phyloP scores from a whole-genome alignment of 768 basidiomycete genomes.

The Suillus brevipes region DNA sequence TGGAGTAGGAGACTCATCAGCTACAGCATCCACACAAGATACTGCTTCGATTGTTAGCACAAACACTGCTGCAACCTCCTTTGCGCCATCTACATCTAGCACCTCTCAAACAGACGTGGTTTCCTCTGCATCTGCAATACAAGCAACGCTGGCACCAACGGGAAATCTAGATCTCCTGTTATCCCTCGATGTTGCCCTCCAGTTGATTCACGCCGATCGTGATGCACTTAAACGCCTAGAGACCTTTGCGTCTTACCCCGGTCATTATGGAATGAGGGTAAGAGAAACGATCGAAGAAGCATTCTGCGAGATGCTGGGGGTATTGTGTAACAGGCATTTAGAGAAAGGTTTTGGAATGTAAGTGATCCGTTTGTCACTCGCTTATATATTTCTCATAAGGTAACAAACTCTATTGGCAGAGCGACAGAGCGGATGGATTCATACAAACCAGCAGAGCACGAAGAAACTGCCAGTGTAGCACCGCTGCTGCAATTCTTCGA shows the following conservation, averaged over 20 bases:
- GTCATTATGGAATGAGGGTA: constrained; percentile 83
- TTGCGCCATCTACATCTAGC: background rate
- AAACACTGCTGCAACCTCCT: constrained; percentile 4
- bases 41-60: constrained; percentile 5
- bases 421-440: constrained; percentile 86
- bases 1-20: constrained; percentile 20
- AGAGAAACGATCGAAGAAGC: constrained; percentile 92
- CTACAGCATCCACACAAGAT: background rate
- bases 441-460: constrained; percentile 89
- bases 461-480: constrained; percentile 79
- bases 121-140: background rate
- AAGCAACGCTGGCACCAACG: constrained; percentile 11
- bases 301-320: constrained; percentile 81
- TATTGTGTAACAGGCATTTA: constrained; percentile 78
- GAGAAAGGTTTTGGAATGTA: constrained; percentile 75
- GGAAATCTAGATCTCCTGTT: constrained; percentile 79
- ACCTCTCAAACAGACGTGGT: background rate
- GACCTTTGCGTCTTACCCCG: constrained; percentile 85
- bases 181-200: constrained; percentile 87
- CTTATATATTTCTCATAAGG: background rate
- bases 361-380: constrained; percentile 25
- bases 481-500: constrained; percentile 97
- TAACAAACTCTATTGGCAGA: constrained; percentile 38
- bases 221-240: constrained; percentile 91
- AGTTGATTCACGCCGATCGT: constrained; percentile 90